These are phyloP conservation scores for Sphaerulina populicola DNA, from an alignment of 2,329 filamentous ascomycete species.

Conservation along the genomic window DNA sequence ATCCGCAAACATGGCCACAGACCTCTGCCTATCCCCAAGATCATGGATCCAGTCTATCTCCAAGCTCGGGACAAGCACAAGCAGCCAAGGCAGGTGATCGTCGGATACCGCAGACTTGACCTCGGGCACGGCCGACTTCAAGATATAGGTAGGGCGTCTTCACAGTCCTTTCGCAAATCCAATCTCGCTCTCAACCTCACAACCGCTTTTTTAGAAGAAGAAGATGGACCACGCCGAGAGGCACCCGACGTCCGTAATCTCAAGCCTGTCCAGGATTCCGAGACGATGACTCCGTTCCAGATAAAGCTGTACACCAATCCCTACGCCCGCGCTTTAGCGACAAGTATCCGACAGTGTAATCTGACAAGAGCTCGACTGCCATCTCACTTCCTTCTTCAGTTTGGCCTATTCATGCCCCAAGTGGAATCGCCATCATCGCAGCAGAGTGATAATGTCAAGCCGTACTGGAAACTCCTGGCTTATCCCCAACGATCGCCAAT, in stretches of 20 bases:
- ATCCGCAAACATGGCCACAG: constrained; percentile 30
- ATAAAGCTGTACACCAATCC: constrained; percentile 53
- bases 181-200: constrained; percentile 22
- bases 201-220: constrained; percentile 3
- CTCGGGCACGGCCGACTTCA: too few species aligned
- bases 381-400: constrained; percentile 54
- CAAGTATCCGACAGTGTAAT: constrained; percentile 51
- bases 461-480: background rate
- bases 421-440: background rate
- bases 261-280: constrained; percentile 26
- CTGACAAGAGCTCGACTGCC: constrained; percentile 48
- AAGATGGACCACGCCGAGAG: constrained; percentile 21
- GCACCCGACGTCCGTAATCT: too few species aligned
- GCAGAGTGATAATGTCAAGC: background rate
- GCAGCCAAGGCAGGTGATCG: constrained; percentile 35
- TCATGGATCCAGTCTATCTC: constrained; percentile 41
- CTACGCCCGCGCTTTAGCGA: constrained; percentile 56
- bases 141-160: too few species aligned
- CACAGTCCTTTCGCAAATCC: too few species aligned
- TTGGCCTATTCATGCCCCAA: constrained; percentile 47
- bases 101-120: too few species aligned
- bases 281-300: constrained; percentile 46
- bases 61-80: constrained; percentile 33
- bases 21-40: constrained; percentile 41
- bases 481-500: background rate